Conservation (phyloP, 2,329 filamentous ascomycete species). For the Colletotrichum acutatum region DNA sequence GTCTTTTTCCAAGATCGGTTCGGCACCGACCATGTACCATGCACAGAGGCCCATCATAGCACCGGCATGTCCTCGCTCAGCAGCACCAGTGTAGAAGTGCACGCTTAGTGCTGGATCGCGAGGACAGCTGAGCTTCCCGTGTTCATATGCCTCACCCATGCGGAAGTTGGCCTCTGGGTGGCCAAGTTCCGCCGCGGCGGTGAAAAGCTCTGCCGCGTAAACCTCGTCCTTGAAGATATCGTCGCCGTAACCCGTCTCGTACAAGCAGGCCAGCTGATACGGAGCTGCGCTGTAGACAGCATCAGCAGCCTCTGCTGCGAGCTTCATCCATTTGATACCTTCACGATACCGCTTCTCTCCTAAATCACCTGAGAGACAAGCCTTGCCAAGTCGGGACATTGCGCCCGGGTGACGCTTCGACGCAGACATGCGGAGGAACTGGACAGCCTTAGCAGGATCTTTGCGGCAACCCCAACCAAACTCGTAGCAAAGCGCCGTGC, state of each 20-base stretch:
- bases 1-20: constrained; percentile 92
- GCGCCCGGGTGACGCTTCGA: constrained; percentile 96
- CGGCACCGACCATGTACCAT: constrained; percentile 97
- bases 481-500: constrained; percentile 94
- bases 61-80: constrained; percentile 82
- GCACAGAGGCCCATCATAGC: constrained; percentile 99
- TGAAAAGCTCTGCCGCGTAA: constrained; percentile 94
- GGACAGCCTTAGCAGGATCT: constrained; percentile 90
- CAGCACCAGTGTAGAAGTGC: constrained; percentile 96
- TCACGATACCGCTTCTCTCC: constrained; percentile 89
- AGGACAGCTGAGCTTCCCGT: constrained; percentile 87
- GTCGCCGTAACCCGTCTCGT: constrained; percentile 92
- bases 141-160: constrained; percentile 97
- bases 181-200: constrained; percentile 91
- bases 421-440: constrained; percentile 90
- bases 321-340: constrained; percentile 95
- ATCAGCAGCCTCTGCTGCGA: constrained; percentile 90
- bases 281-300: constrained; percentile 92
- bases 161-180: constrained; percentile 87
- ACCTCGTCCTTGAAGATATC: constrained; percentile 91
- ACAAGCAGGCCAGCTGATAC: constrained; percentile 88
- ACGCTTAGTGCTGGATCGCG: constrained; percentile 92
- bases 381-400: constrained; percentile 90
- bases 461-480: constrained; percentile 97
- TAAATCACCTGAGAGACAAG: constrained; percentile 89